Evolutionary conservation across 352 stramenopile species (phyloP).

Genomic region (Hyphochytrium catenoides): DNA sequence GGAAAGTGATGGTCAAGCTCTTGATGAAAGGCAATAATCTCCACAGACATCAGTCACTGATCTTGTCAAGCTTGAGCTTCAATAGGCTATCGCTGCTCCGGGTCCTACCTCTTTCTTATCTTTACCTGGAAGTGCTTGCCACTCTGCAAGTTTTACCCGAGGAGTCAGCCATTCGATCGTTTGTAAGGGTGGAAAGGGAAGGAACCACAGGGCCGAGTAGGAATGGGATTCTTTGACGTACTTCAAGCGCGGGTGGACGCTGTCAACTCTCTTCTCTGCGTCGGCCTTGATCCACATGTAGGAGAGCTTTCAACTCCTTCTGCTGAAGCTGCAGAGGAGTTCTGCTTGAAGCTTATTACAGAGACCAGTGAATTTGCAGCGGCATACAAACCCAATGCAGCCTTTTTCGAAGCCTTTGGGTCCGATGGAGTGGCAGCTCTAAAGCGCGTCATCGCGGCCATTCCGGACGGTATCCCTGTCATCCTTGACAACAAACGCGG

Average conservation of each 20-base stretch:
- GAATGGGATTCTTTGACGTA: conserved; percentile 49
- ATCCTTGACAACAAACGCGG: conserved; percentile 94
- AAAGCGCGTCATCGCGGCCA: conserved; percentile 56
- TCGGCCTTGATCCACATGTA: conserved; percentile 90
- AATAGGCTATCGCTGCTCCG: too few relatives aligned
- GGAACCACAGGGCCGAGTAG: too few relatives aligned
- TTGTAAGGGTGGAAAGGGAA: too few relatives aligned
- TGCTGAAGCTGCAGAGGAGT: conserved; percentile 67
- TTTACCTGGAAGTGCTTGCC: too few relatives aligned
- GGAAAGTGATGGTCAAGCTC: too few relatives aligned
- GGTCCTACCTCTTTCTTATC: too few relatives aligned
- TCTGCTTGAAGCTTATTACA: conserved; percentile 85
- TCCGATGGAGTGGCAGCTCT: conserved; percentile 65
- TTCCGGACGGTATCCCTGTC: conserved; percentile 77
- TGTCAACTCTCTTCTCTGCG: conserved; percentile 88
- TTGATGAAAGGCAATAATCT: too few relatives aligned
- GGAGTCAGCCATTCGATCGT: too few relatives aligned
- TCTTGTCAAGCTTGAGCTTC: too few relatives aligned
- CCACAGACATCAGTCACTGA: too few relatives aligned
- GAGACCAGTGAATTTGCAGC: conserved; percentile 74
- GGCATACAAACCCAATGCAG: conserved; percentile 96
- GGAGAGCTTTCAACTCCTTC: conserved; percentile 42
- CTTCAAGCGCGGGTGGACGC: conserved; percentile 56
- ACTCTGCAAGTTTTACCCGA: too few relatives aligned
- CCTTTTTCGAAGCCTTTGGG: conserved; percentile 90